phyloP scores from a whole-genome alignment of 2,329 filamentous ascomycete species.

The Colletotrichum zoysiae region DNA sequence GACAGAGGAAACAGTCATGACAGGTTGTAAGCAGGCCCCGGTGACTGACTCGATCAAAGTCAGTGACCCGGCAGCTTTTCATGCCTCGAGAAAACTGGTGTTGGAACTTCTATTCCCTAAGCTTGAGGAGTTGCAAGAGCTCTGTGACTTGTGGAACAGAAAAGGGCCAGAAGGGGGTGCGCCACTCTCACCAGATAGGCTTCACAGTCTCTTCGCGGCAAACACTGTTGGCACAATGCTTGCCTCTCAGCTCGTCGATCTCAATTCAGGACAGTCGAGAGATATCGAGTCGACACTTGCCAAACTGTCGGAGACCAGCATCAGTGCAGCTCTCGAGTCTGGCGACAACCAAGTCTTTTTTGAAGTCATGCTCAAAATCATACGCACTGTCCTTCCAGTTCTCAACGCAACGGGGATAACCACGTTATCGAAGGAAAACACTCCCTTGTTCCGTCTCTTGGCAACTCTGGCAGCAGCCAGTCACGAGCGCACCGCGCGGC shows the following conservation, averaged over 20 bases:
- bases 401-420: slow-evolving; percentile 55
- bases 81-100: slow-evolving; percentile 63
- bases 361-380: slow-evolving; percentile 59
- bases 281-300: slow-evolving; percentile 61
- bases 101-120: slow-evolving; percentile 68
- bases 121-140: slow-evolving; percentile 60
- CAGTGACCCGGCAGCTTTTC: slow-evolving; percentile 53
- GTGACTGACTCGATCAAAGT: slow-evolving; percentile 44
- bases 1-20: slow-evolving; percentile 19
- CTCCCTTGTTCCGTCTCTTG: slow-evolving; percentile 59
- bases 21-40: slow-evolving; percentile 6
- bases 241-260: slow-evolving; percentile 60
- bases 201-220: slow-evolving; percentile 65
- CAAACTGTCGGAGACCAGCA: slow-evolving; percentile 55
- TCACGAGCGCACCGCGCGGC: slow-evolving; percentile 49
- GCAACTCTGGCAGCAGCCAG: slow-evolving; percentile 53
- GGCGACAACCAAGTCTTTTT: slow-evolving; percentile 61
- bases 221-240: slow-evolving; percentile 61
- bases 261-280: slow-evolving; percentile 62
- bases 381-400: slow-evolving; percentile 61
- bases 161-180: slow-evolving; percentile 58
- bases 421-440: slow-evolving; percentile 53
- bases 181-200: slow-evolving; percentile 65
- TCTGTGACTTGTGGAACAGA: slow-evolving; percentile 63
- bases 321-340: slow-evolving; percentile 57